phyloP scores from a whole-genome alignment of 805 yeast species.

The Spathaspora boniae region DNA sequence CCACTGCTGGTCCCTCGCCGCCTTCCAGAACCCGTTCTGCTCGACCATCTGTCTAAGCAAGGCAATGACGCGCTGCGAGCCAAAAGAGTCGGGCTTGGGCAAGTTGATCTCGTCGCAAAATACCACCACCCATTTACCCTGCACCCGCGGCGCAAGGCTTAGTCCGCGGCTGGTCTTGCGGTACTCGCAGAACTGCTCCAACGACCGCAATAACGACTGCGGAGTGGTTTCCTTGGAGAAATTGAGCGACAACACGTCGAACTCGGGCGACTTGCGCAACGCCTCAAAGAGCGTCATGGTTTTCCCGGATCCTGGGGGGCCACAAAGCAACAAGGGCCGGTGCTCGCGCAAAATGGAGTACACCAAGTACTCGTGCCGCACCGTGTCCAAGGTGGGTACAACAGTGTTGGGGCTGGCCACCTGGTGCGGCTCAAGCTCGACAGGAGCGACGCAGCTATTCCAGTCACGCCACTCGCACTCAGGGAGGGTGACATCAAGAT shows the following conservation, averaged over 20 bases:
- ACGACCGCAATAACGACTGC: conserved; percentile 50
- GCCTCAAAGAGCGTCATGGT: conserved; percentile 84
- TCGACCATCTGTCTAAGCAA: conserved; percentile 75
- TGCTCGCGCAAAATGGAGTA: conserved; percentile 53
- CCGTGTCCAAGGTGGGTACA: conserved; percentile 77
- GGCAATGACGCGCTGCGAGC: conserved; percentile 67
- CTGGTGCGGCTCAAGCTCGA: conserved; percentile 54
- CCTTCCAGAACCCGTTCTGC: conserved; percentile 73
- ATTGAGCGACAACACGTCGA: conserved; percentile 66
- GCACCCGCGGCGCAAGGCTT: conserved; percentile 52
- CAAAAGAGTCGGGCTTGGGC: conserved; percentile 68
- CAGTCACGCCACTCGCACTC: conserved; percentile 47
- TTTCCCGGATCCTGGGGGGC: conserved; percentile 97
- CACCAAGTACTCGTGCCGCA: conserved; percentile 60
- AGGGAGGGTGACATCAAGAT: conserved; percentile 43
- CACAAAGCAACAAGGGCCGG: conserved; percentile 70
- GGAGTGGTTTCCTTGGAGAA: conserved; percentile 82
- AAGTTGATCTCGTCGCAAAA: conserved; percentile 92
- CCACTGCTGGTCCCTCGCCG: conserved; percentile 57
- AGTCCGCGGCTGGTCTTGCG: conserved; percentile 49
- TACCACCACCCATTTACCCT: conserved; percentile 70
- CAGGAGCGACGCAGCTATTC: conserved; percentile 34
- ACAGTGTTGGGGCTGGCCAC: conserved; percentile 60
- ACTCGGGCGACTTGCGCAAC: conserved; percentile 51
- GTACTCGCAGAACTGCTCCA: conserved; percentile 73